Base-by-base conservation (phyloP, 139 green algal species). In the Tetraselmis striata region DNA sequence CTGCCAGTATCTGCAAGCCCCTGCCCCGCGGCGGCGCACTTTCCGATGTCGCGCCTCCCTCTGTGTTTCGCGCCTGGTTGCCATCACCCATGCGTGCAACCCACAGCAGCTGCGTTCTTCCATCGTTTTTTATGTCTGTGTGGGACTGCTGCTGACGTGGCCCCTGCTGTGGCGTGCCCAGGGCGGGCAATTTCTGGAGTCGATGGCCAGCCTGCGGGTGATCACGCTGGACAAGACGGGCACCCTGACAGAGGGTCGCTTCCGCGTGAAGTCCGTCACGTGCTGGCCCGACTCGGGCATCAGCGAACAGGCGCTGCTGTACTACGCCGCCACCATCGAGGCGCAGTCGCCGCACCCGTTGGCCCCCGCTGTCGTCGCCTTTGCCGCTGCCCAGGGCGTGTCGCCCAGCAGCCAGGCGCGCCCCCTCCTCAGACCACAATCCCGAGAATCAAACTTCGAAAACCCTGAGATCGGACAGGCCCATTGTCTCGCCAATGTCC, bases 201-300 rank as follows among this genome's bases (percentile, higher is more conserved):
- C 83, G 5, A 85, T 97, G 23, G 88, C 84, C 11, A 29, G 78
- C 74, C 29, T 95, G 28, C 31, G 85, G 27, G 80, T 80, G 22
- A 76, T 95, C 5, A 89, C 85, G 24, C 87, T 97, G 30, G 94
- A 97, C 84, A 97, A 97, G 85, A 95, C 90, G 1, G 94, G 94
- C 67, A 97, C 94, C 27, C 90, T 97, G 11, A 96, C 94, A 0
- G 32, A 87, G 27, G 93, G 93, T 2, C 77, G 77, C 75, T 95
- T 94, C 78, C 28, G 31, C 2, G 83, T 94, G 27, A 75, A 76
- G 1, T 29, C 1, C 77, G 59, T 5, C 29, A 25, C 76, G 27
- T n/a, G n/a, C n/a, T n/a, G n/a, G n/a, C n/a, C n/a, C n/a, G n/a
- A 75, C 67, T 2, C 1, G 25, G 45, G 31, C 25, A 22, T 1